phyloP scores from a whole-genome alignment of 225 moss, liverwort and hornwort genomes.

The Thuidium tamariscinum region DNA sequence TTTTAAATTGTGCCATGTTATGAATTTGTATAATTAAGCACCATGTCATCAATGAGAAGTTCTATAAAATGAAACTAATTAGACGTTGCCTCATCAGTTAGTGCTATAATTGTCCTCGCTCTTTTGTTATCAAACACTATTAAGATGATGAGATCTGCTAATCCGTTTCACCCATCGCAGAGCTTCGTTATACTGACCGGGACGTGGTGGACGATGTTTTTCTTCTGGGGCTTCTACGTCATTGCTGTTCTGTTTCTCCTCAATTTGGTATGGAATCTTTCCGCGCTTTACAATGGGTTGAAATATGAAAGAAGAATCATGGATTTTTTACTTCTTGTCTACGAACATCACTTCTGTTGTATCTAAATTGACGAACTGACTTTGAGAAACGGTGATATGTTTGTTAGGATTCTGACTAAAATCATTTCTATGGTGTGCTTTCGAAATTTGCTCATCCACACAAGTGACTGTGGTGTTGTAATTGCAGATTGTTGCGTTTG shows the following conservation, averaged over 20 bases:
- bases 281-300: neutral
- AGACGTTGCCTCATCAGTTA: neutral
- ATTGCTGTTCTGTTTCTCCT: constrained; percentile 75
- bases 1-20: neutral
- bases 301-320: neutral
- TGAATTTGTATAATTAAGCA: neutral
- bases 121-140: neutral
- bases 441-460: neutral
- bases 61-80: neutral
- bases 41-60: neutral
- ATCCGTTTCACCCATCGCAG: constrained; percentile 9
- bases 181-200: constrained; percentile 39
- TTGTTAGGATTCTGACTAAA: neutral
- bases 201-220: constrained; percentile 58
- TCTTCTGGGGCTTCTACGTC: constrained; percentile 87
- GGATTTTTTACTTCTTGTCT: neutral
- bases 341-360: neutral
- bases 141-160: neutral
- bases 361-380: neutral
- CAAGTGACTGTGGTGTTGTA: neutral
- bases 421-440: neutral
- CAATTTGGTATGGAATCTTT: constrained; percentile 45
- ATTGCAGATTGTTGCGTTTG: constrained; percentile 81
- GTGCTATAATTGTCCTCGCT: neutral
- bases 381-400: neutral